Evolutionary conservation across 2,329 filamentous ascomycete genomes (phyloP), one percentile per base, ranked within the genome.

Genomic region (Aspergillus fructus): DNA sequence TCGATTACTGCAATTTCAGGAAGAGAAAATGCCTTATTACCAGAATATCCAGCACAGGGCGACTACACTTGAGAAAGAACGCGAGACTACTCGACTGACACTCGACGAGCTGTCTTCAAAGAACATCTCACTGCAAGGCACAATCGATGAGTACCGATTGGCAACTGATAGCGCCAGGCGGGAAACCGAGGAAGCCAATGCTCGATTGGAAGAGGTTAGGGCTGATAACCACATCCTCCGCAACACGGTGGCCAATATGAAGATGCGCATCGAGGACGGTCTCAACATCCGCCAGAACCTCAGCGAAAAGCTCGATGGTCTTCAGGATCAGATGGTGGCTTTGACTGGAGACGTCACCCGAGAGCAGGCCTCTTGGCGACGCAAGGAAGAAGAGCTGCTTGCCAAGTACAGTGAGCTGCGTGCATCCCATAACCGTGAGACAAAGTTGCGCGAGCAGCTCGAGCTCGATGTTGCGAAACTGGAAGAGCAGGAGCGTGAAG

Each of bases 261-360:
- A 87, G 60, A 84, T 84, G 46, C 92, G 96, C 70, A 85, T 94
- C 42, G 88, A 94, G 68, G 93, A 96, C 76, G 93, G 91, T 68
- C 87, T 93, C 68, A 86, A 89, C 62, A 84, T 96, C 58, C 88
- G 92, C 57, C 91, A 96, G 71, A 86, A 83, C 59, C 93, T 96
- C 84, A 88, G 91, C 64, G 81, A 81, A 71, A 96, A 94, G 74
- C 89, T 97, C 68, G 85, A 93, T 65, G 86, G 86, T 59, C 80
- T 99, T 40, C 93, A 97, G 74, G 85, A 91, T 62, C 91, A 97
- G 65, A 93, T 97, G 88, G 84, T 87, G 33, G 81, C 81, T 55
- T 90, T 91, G 49, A 88, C 90, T 53, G 85, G 86, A 47, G 89
- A 96, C 60, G 86, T 97, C 60, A 87, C 89, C 21, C 86, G 90